Conservation (phyloP, 495 filamentous ascomycete species). For the Podospora didyma region DNA sequence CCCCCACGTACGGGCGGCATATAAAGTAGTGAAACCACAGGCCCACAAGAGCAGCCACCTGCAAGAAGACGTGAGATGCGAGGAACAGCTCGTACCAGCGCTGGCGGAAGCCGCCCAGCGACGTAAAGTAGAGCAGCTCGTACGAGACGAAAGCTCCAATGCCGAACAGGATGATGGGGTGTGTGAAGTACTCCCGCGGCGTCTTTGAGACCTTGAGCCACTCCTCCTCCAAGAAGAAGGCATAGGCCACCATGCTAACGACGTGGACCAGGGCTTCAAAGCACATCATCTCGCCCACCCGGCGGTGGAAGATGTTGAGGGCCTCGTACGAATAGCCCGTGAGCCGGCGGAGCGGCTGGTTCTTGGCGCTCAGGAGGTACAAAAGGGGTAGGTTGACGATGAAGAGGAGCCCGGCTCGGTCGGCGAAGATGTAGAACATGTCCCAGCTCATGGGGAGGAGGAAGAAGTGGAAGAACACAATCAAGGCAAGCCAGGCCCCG, state of each 20-base stretch:
- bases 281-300: conserved; percentile 23
- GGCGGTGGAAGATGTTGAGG: conserved; percentile 58
- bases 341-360: conserved; percentile 53
- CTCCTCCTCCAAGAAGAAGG: conserved; percentile 29
- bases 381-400: conserved; percentile 55
- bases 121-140: conserved; percentile 52
- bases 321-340: conserved; percentile 62
- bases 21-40: conserved; percentile 51
- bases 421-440: conserved; percentile 52
- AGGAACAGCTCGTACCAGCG: conserved; percentile 30
- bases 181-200: conserved; percentile 19
- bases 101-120: conserved; percentile 22
- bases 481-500: conserved; percentile 46
- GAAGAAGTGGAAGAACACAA: conserved; percentile 53
- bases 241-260: conserved; percentile 39
- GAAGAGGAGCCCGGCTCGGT: conserved; percentile 50
- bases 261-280: conserved; percentile 33
- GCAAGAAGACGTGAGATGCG: conserved; percentile 46
- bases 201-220: conserved; percentile 18
- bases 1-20: conserved; percentile 18
- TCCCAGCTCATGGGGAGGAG: conserved; percentile 37
- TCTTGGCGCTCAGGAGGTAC: conserved; percentile 61
- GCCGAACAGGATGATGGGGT: conserved; percentile 31
- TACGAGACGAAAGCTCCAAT: conserved; percentile 48
- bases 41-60: conserved; percentile 46